Percentiles rank a stretch among this genome's conserved stretches.
Evolutionary conservation across 2,329 filamentous ascomycete genomes (phyloP).

Genomic region (Fusarium sp.): DNA sequence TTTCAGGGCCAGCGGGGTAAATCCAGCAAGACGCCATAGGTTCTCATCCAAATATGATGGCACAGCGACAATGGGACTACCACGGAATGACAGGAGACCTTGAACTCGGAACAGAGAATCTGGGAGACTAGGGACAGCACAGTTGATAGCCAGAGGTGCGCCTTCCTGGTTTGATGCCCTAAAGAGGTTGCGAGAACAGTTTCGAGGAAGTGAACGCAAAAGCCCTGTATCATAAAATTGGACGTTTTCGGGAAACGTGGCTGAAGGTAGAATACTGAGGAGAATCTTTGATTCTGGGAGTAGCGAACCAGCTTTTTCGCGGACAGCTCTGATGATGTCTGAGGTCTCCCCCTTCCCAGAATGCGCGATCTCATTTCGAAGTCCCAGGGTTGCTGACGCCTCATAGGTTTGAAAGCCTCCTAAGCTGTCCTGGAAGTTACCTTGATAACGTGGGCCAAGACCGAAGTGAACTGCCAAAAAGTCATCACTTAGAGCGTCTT

Average conservation of each 20-base stretch:
- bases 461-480: slow-evolving; percentile 90
- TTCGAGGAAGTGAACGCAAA: slow-evolving; percentile 79
- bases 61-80: slow-evolving; percentile 82
- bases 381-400: slow-evolving; percentile 88
- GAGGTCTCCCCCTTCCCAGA: slow-evolving; percentile 91
- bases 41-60: slow-evolving; percentile 92
- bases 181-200: slow-evolving; percentile 72
- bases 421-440: slow-evolving; percentile 96
- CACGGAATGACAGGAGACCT: slow-evolving; percentile 85
- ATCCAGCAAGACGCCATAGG: slow-evolving; percentile 92
- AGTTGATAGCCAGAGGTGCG: slow-evolving; percentile 87
- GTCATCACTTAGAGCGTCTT: slow-evolving; percentile 90
- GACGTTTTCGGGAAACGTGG: slow-evolving; percentile 85
- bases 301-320: slow-evolving; percentile 84
- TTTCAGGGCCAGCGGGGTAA: slow-evolving; percentile 85
- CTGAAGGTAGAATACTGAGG: slow-evolving; percentile 84
- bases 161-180: slow-evolving; percentile 61
- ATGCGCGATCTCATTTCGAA: slow-evolving; percentile 91
- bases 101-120: slow-evolving; percentile 86
- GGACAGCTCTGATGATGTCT: slow-evolving; percentile 89
- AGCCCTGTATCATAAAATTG: slow-evolving; percentile 82
- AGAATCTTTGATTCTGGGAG: slow-evolving; percentile 85
- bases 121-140: slow-evolving; percentile 86
- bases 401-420: slow-evolving; percentile 97
- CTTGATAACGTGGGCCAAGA: slow-evolving; percentile 89